A percentile compares a stretch with the other conserved stretches of the same genome.
Evolutionary conservation across 805 yeast species (phyloP).

Genomic region (Kuraishia molischiana): DNA sequence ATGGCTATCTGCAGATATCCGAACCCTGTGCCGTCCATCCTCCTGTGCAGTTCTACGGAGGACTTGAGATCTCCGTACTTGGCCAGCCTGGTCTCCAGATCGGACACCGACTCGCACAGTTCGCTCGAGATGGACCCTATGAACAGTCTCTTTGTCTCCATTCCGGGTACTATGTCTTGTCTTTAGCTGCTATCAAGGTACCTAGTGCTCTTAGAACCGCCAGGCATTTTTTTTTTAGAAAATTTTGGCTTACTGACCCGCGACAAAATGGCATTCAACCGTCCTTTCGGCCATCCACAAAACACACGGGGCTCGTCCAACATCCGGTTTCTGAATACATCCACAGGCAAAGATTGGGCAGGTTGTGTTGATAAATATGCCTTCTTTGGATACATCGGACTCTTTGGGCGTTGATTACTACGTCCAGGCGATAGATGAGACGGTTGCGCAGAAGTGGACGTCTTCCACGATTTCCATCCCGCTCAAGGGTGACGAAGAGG

Average conservation of each 20-base stretch:
- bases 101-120: constrained; percentile 33
- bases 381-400: background rate
- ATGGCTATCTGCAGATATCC: constrained; percentile 60
- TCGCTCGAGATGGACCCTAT: constrained; percentile 58
- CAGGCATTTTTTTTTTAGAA: too few species aligned
- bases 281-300: too few species aligned
- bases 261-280: too few species aligned
- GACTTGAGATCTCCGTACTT: constrained; percentile 49
- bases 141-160: constrained; percentile 26
- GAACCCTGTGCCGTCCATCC: constrained; percentile 42
- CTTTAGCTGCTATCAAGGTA: too few species aligned
- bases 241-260: too few species aligned
- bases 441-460: constrained; percentile 12
- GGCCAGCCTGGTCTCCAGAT: constrained; percentile 43
- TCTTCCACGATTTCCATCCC: constrained; percentile 42
- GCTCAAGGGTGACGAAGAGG: constrained; percentile 70
- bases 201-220: too few species aligned
- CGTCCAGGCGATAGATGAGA: constrained; percentile 11
- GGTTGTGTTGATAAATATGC: too few species aligned
- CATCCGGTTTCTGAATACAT: too few species aligned
- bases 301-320: too few species aligned
- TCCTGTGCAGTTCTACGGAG: constrained; percentile 43
- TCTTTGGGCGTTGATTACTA: constrained; percentile 16
- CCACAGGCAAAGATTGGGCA: too few species aligned
- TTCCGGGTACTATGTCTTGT: too few species aligned